These are phyloP conservation scores for Lizonia empirigonia DNA, from an alignment of 2,329 filamentous ascomycete genomes.

Conservation along the genomic window DNA sequence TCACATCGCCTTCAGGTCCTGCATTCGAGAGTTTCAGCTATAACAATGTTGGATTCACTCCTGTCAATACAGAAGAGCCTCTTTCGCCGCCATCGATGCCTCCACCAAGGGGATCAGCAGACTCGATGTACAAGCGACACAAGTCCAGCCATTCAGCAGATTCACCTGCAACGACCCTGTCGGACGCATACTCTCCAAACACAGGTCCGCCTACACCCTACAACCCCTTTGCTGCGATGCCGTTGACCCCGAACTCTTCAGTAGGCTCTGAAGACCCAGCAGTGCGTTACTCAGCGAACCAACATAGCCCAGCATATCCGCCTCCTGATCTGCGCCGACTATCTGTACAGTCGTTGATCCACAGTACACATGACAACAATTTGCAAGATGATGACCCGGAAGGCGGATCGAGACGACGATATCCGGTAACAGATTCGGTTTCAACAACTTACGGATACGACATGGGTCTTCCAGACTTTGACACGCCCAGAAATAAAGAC, in stretches of 20 bases:
- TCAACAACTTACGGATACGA: constrained; percentile 71
- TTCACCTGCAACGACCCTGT: constrained; percentile 30
- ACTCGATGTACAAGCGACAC: constrained; percentile 29
- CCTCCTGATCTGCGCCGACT: constrained; percentile 57
- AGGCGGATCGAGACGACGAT: constrained; percentile 53
- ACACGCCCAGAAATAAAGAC: constrained; percentile 75
- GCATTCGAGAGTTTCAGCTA: constrained; percentile 25
- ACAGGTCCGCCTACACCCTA: constrained; percentile 48
- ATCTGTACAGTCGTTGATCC: constrained; percentile 69
- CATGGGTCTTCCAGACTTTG: constrained; percentile 70
- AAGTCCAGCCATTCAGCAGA: constrained; percentile 34
- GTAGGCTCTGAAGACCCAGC: constrained; percentile 43
- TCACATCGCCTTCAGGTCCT: constrained; percentile 27
- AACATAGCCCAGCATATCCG: constrained; percentile 36
- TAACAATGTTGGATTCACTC: constrained; percentile 18
- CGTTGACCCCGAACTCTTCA: constrained; percentile 53
- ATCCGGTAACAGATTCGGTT: constrained; percentile 36
- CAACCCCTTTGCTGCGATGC: constrained; percentile 52
- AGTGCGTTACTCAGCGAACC: constrained; percentile 25
- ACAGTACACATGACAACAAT: constrained; percentile 26
- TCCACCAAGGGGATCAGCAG: constrained; percentile 30
- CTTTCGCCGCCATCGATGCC: constrained; percentile 35
- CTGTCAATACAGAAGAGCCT: constrained; percentile 26
- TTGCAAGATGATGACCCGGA: constrained; percentile 20
- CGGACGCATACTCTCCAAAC: constrained; percentile 48